phyloP scores from a whole-genome alignment of 768 basidiomycete species.

The Serendipita sp. region DNA sequence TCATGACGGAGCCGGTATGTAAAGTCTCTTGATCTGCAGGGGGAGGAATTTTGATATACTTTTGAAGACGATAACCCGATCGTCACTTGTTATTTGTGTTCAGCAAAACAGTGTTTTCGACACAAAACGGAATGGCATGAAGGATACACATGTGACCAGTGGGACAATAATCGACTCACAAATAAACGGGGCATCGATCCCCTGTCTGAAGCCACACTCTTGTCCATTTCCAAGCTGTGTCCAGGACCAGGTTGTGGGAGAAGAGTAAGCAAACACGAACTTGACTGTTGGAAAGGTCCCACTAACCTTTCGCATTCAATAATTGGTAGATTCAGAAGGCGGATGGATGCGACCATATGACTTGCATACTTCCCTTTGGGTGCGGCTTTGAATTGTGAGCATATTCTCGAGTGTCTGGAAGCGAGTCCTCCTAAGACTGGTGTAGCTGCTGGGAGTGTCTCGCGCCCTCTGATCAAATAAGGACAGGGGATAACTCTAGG shows the following conservation, averaged over 20 bases:
- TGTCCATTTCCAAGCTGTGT: not conserved
- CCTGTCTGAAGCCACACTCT: not conserved
- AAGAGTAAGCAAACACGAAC: not conserved
- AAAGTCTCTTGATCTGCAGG: not conserved
- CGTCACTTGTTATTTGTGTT: conserved; percentile 1
- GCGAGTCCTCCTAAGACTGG: not conserved
- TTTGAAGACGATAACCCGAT: not conserved
- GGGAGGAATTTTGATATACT: no score
- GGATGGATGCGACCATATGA: not conserved
- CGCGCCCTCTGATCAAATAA: not conserved
- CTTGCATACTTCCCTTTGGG: not conserved
- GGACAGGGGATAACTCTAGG: not conserved
- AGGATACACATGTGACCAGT: not conserved
- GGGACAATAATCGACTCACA: not conserved
- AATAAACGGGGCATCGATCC: not conserved
- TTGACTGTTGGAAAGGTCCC: not conserved
- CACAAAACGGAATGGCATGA: not conserved
- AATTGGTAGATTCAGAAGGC: not conserved
- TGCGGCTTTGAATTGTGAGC: not conserved
- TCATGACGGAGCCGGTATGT: not conserved
- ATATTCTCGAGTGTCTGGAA: not conserved
- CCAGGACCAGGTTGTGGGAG: not conserved
- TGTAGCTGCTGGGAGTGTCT: not conserved
- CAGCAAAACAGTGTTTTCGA: not conserved
- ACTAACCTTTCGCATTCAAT: not conserved